Conservation (phyloP, 306 rosid genomes). For the Vigna angularis region DNA sequence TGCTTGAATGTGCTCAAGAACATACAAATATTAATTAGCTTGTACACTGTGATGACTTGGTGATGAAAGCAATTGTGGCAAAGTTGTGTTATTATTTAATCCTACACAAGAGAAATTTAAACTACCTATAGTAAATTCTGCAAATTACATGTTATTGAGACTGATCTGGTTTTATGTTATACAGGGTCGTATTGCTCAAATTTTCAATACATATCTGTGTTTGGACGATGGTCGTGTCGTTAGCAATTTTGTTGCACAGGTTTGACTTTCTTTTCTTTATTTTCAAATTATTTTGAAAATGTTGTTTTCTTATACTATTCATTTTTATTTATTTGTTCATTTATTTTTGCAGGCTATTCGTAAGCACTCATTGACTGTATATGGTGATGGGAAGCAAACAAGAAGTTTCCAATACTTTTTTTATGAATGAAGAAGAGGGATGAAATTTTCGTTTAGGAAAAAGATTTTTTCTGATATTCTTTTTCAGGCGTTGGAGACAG, state of each 20-base stretch:
- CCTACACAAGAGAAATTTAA: conserved; percentile 27
- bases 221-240: conserved; percentile 99
- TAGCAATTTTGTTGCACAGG: conserved; percentile 99
- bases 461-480: too few species aligned
- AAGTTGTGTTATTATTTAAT: conserved; percentile 6
- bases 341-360: conserved; percentile 80
- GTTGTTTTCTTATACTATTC: conserved; percentile 17
- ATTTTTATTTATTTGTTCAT: background rate
- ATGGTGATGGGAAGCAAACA: conserved; percentile 96
- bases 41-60: too few species aligned
- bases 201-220: conserved; percentile 96
- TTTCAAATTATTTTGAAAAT: background rate
- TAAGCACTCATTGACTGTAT: conserved; percentile 87
- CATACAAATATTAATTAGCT: too few species aligned
- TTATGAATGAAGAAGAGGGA: too few species aligned
- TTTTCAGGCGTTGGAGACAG: too few species aligned
- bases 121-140: background rate
- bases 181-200: conserved; percentile 97
- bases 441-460: too few species aligned
- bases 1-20: too few species aligned
- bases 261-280: conserved; percentile 37
- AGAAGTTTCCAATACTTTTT: conserved; percentile 84
- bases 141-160: conserved; percentile 41
- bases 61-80: too few species aligned
- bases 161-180: conserved; percentile 44